Evolutionary conservation across 75 land plant genomes (phyloP).

Genomic region (Cunninghamia lanceolata): DNA sequence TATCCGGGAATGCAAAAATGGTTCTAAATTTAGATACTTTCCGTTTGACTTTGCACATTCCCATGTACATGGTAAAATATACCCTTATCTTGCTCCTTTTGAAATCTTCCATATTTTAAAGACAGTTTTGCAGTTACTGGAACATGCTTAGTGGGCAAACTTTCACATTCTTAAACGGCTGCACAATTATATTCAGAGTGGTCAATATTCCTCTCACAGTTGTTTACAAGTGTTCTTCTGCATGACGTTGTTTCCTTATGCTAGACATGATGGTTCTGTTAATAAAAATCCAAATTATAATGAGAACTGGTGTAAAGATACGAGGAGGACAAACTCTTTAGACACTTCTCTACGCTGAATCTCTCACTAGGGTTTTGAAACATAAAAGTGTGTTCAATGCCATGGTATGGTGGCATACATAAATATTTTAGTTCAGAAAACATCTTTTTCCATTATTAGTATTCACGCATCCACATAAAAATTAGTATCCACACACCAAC

Average conservation of each 20-base stretch:
- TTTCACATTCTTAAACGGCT: background rate
- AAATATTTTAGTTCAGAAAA: too few species aligned
- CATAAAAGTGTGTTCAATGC: background rate
- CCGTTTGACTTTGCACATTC: background rate
- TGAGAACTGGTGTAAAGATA: background rate
- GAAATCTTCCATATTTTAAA: background rate
- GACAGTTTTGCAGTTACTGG: background rate
- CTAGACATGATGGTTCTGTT: background rate
- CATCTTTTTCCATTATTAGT: background rate
- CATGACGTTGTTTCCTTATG: background rate
- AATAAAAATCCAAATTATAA: background rate
- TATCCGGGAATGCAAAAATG: background rate
- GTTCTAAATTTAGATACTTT: background rate
- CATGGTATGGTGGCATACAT: background rate
- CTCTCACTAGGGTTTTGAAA: background rate
- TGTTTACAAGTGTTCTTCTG: background rate
- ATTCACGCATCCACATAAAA: background rate
- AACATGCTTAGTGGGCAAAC: background rate
- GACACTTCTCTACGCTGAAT: background rate
- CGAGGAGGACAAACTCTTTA: background rate
- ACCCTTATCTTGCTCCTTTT: background rate
- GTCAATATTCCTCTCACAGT: background rate
- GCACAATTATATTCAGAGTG: background rate
- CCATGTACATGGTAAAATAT: background rate
- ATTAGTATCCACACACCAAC: background rate